phyloP scores from a whole-genome alignment of 2,329 filamentous ascomycete species.

The Rutstroemia sydowiana region DNA sequence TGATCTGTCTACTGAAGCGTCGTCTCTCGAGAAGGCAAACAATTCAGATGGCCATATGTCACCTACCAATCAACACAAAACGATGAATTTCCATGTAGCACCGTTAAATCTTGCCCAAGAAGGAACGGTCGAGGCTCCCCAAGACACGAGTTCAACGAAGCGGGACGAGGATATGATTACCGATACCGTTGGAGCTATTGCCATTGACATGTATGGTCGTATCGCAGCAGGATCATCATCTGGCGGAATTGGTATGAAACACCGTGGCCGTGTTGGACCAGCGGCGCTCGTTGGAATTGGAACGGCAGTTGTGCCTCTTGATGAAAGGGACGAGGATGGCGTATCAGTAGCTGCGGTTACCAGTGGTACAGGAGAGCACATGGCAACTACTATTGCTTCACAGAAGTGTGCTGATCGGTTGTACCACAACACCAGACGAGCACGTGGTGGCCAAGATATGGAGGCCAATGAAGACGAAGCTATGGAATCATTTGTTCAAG shows the following conservation, averaged over 20 bases:
- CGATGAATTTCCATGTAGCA: slow-evolving; percentile 3
- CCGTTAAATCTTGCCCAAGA: slow-evolving; percentile 17
- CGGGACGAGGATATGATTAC: slow-evolving; percentile 59
- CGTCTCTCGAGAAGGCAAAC: slow-evolving; percentile 6
- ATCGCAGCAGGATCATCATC: slow-evolving; percentile 96
- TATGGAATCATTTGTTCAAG: slow-evolving; percentile 67
- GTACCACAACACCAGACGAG: slow-evolving; percentile 61
- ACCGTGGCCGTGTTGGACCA: slow-evolving; percentile 81
- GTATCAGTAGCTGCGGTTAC: slow-evolving; percentile 76
- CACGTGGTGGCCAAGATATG: slow-evolving; percentile 52
- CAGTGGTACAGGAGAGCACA: slow-evolving; percentile 94
- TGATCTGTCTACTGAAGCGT: slow-evolving; percentile 11
- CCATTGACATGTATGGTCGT: slow-evolving; percentile 74
- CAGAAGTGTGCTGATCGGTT: slow-evolving; percentile 79
- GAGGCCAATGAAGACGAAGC: slow-evolving; percentile 69
- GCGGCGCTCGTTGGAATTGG: slow-evolving; percentile 90
- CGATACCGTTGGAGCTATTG: slow-evolving; percentile 94
- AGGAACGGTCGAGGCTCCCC: slow-evolving; percentile 18
- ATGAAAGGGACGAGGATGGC: slow-evolving; percentile 60
- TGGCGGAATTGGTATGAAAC: slow-evolving; percentile 97
- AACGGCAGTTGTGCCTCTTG: slow-evolving; percentile 75
- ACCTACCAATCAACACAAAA: slow-evolving; percentile 10
- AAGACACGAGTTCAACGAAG: background rate
- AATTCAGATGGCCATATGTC: slow-evolving; percentile 25
- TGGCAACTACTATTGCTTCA: slow-evolving; percentile 91